These are phyloP conservation scores for Parmelia sp. DNA, from an alignment of 495 filamentous ascomycete species.

Conservation along the genomic window DNA sequence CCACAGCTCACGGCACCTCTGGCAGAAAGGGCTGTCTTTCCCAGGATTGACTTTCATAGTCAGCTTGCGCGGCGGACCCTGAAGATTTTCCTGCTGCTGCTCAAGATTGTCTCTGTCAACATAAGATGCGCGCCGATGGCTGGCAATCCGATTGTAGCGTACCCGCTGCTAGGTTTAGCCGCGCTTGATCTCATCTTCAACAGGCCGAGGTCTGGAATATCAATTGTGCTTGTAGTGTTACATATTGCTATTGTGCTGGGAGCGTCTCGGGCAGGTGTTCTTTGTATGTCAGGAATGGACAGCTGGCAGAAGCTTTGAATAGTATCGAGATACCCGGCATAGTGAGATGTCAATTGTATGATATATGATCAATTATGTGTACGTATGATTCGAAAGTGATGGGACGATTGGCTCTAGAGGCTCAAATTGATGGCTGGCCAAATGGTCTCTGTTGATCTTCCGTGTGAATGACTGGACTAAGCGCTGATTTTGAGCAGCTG, in stretches of 20 bases:
- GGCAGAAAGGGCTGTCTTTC: conserved; percentile 22
- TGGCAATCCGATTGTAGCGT: conserved; percentile 51
- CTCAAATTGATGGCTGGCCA: not conserved
- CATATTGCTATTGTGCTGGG: conserved; percentile 20
- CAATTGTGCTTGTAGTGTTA: conserved; percentile 17
- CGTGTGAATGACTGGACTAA: no score
- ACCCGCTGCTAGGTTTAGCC: conserved; percentile 55
- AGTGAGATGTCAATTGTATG: not conserved
- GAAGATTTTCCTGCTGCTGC: conserved; percentile 43
- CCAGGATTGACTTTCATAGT: not conserved
- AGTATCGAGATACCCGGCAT: conserved; percentile 12
- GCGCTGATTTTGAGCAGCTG: not conserved
- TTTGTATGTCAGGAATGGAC: conserved; percentile 17
- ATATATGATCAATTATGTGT: not conserved
- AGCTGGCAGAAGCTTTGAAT: conserved; percentile 3
- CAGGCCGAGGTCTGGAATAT: not conserved
- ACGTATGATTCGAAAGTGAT: not conserved
- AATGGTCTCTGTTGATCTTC: not conserved
- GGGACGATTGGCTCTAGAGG: not conserved
- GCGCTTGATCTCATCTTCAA: conserved; percentile 41
- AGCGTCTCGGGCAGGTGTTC: conserved; percentile 6
- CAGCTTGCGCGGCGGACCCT: conserved; percentile 14
- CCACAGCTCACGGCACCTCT: conserved; percentile 22
- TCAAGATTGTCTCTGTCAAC: conserved; percentile 50
- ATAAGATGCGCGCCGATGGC: conserved; percentile 58